Base-by-base conservation (phyloP, 192 early-diverging fungal genomes). In the Dissophora globulifera region DNA sequence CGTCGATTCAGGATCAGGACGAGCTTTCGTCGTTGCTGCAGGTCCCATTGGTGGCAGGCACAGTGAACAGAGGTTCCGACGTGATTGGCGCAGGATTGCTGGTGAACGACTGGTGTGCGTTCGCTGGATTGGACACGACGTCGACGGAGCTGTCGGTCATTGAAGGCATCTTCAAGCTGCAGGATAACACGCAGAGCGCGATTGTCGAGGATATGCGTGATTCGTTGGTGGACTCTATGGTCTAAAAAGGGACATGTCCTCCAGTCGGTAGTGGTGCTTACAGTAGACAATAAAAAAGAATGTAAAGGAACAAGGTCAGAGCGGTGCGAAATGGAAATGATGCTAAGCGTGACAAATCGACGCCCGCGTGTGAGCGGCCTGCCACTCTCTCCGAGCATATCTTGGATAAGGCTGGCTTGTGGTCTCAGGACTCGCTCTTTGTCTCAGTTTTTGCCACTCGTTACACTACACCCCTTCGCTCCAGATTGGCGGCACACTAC, bases 101-200 rank as follows among this genome's bases (percentile, higher is more conserved):
- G 25, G 97, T 99, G 53, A 99, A 99, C 79, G 97, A 99, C 71
- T 99, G 96, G 96, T 87, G 86, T 58, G 97, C 97, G 9, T 98
- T 98, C 86, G 93, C 95, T 25, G 97, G 97, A 49, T 75, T 97
- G 72, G 98, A 98, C 79, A 98, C 96, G 1, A 98, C 98, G 1
- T 85, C 88, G 42, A 98, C 97, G 31, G 98, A 99, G 82, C 87
- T 99, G 64, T 93, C 91, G 61, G 98, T 99, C 8, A 91, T 99
- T 57, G 98, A 99, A 79, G 91, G 90, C 76, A 96, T 99, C 72
- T 99, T 99, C 85, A 97, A 95, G 85, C 88, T 99, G 22, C 94
- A 97, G 65, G 95, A 97, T 65, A 89, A 90, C 45, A 90, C 93
- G 61, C 95, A 92, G 5, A 91, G 92, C 9, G 92, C 92, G 47